A percentile compares a stretch with the other conserved stretches of the same genome.
These are phyloP conservation scores for Zizania palustris DNA, from an alignment of 202 grass and related monocot genomes.

Conservation along the genomic window DNA sequence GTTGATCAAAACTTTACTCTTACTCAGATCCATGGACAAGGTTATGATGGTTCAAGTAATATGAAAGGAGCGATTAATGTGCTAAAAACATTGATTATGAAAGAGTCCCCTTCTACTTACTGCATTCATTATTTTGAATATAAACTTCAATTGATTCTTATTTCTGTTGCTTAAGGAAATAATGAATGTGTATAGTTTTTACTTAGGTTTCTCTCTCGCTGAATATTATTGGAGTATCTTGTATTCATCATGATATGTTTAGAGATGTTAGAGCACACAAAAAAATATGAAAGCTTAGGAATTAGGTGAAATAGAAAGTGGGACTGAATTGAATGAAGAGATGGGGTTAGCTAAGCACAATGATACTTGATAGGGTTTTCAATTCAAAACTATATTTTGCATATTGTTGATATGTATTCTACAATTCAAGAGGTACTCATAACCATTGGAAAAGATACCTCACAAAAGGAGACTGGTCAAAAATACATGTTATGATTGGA, in stretches of 20 bases:
- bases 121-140: too few species aligned
- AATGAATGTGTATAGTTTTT: neutral
- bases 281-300: neutral
- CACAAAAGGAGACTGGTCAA: neutral
- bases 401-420: neutral
- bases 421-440: neutral
- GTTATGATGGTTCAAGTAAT: too few species aligned
- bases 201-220: neutral
- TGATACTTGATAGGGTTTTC: neutral
- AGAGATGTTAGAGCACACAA: neutral
- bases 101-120: too few species aligned
- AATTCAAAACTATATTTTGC: neutral
- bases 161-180: neutral
- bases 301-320: constrained; percentile 1
- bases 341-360: neutral
- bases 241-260: neutral
- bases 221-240: neutral
- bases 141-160: neutral
- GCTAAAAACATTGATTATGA: too few species aligned
- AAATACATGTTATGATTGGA: too few species aligned
- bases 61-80: too few species aligned
- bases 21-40: too few species aligned
- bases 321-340: constrained; percentile 7
- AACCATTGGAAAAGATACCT: neutral
- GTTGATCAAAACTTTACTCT: too few species aligned